Conservation (phyloP, 2,329 filamentous ascomycete genomes). For the Achaetomium macrosporum region DNA sequence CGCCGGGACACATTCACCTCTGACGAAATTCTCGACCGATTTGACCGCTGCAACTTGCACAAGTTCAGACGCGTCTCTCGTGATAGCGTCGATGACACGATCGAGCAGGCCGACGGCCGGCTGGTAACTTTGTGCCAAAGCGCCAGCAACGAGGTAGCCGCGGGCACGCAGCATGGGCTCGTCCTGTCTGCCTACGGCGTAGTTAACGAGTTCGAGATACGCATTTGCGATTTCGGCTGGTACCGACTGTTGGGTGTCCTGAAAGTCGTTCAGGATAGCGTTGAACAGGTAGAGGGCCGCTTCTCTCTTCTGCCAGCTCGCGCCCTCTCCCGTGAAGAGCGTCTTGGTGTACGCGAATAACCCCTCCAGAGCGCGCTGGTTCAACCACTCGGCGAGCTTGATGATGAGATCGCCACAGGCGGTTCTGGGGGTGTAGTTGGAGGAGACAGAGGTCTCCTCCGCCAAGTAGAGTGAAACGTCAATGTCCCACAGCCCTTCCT, state of each 20-base stretch:
- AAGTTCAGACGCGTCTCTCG: constrained; percentile 71
- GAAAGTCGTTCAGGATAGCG: constrained; percentile 75
- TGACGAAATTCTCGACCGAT: constrained; percentile 65
- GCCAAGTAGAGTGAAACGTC: constrained; percentile 93
- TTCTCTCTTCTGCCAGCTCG: constrained; percentile 63
- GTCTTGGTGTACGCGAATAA: constrained; percentile 70
- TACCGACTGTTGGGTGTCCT: constrained; percentile 70
- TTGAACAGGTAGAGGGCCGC: constrained; percentile 80
- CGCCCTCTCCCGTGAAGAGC: constrained; percentile 56
- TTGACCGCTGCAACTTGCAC: constrained; percentile 91
- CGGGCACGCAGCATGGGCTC: constrained; percentile 77
- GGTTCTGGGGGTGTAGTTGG: constrained; percentile 91
- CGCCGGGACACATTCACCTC: constrained; percentile 39
- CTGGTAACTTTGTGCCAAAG: constrained; percentile 63
- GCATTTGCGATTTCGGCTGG: constrained; percentile 61
- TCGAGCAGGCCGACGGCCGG: constrained; percentile 63
- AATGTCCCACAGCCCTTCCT: constrained; percentile 93
- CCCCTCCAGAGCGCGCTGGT: constrained; percentile 67
- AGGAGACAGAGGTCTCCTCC: constrained; percentile 89
- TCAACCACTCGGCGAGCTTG: constrained; percentile 88
- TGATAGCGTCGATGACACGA: constrained; percentile 68
- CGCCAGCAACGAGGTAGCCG: constrained; percentile 80
- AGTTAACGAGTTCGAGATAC: constrained; percentile 75
- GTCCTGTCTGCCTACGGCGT: constrained; percentile 62
- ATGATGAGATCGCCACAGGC: constrained; percentile 89